These are phyloP conservation scores for Kodamaea plutei DNA, from an alignment of 1,139 yeast genomes.

Conservation along the genomic window DNA sequence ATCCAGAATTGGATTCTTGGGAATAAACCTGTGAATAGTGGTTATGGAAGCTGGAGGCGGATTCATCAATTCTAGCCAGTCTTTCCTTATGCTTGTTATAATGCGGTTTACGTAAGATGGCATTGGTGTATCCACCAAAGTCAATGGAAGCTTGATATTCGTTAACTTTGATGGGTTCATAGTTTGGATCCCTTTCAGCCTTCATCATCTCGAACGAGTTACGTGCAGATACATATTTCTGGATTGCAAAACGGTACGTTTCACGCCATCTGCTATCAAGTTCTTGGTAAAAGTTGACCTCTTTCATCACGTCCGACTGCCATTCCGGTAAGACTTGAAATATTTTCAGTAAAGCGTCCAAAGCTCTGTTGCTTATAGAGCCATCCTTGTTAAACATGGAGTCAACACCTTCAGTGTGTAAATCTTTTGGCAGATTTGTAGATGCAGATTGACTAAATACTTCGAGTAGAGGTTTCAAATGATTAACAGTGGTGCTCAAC, in stretches of 20 bases:
- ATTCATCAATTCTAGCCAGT: no score
- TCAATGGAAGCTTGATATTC: constrained; percentile 41
- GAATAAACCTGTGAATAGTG: constrained; percentile 26
- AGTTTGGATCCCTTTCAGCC: constrained; percentile 21
- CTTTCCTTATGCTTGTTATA: no score
- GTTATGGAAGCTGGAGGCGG: constrained; percentile 19
- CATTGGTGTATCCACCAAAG: constrained; percentile 39
- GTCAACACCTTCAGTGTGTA: constrained; percentile 1
- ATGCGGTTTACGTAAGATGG: constrained; percentile 31
- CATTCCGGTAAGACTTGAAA: constrained; percentile 31
- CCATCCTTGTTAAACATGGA: constrained; percentile 30
- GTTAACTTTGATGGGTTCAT: constrained; percentile 31
- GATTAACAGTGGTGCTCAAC: constrained; percentile 14
- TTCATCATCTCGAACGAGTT: constrained; percentile 33
- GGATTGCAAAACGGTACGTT: constrained; percentile 28
- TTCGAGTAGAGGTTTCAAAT: constrained; percentile 28
- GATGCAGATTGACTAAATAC: constrained; percentile 19
- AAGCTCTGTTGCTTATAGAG: constrained; percentile 23
- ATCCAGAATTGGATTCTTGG: no score
- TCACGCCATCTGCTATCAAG: constrained; percentile 34
- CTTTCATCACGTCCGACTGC: constrained; percentile 32
- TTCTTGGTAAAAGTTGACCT: constrained; percentile 25
- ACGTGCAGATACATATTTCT: constrained; percentile 28
- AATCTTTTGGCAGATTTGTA: constrained; percentile 2
- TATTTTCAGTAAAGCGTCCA: constrained; percentile 25